Conservation (phyloP, 2,329 filamentous ascomycete genomes). For the Aspergillus sp. region DNA sequence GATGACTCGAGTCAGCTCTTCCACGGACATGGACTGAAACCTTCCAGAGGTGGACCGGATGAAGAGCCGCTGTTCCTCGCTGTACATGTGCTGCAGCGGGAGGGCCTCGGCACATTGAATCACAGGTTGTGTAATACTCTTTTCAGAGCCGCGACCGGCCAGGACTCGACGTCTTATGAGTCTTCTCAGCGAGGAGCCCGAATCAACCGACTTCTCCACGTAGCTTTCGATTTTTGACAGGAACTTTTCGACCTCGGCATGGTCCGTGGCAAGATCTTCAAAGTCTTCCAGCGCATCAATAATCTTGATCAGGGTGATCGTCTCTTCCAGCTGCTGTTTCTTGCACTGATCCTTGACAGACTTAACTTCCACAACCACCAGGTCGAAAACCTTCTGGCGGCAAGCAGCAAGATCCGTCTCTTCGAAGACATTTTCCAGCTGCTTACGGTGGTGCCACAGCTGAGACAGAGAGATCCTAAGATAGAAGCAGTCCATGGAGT, state of each 20-base stretch:
- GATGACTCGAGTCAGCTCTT: conserved; percentile 34
- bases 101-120: conserved; percentile 39
- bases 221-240: conserved; percentile 40
- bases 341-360: conserved; percentile 37
- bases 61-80: conserved; percentile 40
- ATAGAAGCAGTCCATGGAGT: conserved; percentile 41
- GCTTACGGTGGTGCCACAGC: conserved; percentile 35
- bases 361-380: conserved; percentile 39
- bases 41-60: conserved; percentile 37
- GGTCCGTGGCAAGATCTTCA: conserved; percentile 38
- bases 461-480: conserved; percentile 37
- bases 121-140: conserved; percentile 30
- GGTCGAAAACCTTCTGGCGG: conserved; percentile 37
- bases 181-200: conserved; percentile 28
- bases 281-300: conserved; percentile 44
- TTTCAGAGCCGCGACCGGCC: conserved; percentile 31
- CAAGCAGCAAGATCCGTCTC: conserved; percentile 33
- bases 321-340: conserved; percentile 36
- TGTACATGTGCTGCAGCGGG: conserved; percentile 38
- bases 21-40: conserved; percentile 36
- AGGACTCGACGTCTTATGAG: conserved; percentile 39
- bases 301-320: conserved; percentile 38
- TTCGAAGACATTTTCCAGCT: conserved; percentile 32
- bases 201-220: conserved; percentile 37
- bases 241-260: conserved; percentile 38